Base-by-base conservation (phyloP, 1,139 yeast species). In the Yamadazyma buinensis region DNA sequence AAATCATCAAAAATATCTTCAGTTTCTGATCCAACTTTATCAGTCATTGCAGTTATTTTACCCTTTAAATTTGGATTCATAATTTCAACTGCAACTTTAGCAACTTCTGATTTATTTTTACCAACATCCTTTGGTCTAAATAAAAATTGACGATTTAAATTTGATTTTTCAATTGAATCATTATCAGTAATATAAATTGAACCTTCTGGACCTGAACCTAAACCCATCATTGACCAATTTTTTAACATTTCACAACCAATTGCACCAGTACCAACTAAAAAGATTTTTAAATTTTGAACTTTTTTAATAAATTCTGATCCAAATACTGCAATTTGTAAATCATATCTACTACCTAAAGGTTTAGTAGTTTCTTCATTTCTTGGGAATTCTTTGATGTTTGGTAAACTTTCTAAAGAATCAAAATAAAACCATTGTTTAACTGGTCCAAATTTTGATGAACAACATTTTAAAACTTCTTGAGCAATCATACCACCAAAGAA, bases 161-260 rank as follows among this genome's bases (percentile, higher is more conserved):
- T 92, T 8, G 96, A 86, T 61, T 88, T 88, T 61, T 92, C 99
- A 57, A 92, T 92, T 4, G 94, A 77, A 55, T 92, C 99, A 56
- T 82, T 94, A 64, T 92, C 99, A 27, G 99, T 92, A 30, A 94
- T 82, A 34, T 65, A 63, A 42, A 92, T 85, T 48, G 77, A 74
- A 52, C 99, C 99, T 3, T 83, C 60, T 25, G 92, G 86, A 23
- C 98, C 97, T 18, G 95, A 72, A 23, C 95, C 97, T 38, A 92
- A 68, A 32, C 99, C 98, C 80, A 90, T 75, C 77, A 92, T 75
- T 7, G 98, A 97, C 97, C 97, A 92, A 56, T 88, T 90, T 64
- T 92, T 92, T 54, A 92, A 72, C 94, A 94, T 92, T 65, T 92
- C 99, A 66, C 99, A 92, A 31, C 99, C 99, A 69, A 92, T 92